Conservation (phyloP, 2,329 filamentous ascomycete species). For the Clonostachys byssicola region DNA sequence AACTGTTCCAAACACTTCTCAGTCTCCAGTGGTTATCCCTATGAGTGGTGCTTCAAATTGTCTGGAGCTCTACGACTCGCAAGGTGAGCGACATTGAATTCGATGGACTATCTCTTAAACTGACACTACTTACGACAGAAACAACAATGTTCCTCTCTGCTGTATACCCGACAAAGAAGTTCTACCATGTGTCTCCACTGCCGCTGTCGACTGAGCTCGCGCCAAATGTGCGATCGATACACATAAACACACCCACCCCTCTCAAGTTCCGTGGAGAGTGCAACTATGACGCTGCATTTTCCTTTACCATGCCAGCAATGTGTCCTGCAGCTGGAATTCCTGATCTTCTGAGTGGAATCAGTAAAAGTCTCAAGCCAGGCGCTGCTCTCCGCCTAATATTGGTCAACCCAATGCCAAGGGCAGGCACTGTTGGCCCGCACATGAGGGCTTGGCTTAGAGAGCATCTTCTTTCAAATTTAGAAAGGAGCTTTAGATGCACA, state of each 20-base stretch:
- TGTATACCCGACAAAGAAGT: neutral
- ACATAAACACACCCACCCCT: neutral
- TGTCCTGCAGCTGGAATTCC: neutral
- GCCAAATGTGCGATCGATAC: neutral
- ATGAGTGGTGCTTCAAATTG: too few species aligned
- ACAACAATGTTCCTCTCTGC: constrained; percentile 1
- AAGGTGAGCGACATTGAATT: too few species aligned
- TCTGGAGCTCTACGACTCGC: too few species aligned
- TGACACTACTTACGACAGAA: constrained; percentile 20
- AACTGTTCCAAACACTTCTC: too few species aligned
- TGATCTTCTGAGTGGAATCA: neutral
- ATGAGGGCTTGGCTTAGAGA: constrained; percentile 59
- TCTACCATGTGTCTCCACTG: constrained; percentile 1
- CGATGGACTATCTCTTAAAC: too few species aligned
- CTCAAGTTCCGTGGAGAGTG: constrained; percentile 12
- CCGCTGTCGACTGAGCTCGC: neutral
- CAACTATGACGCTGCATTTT: constrained; percentile 7
- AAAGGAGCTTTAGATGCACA: constrained; percentile 52
- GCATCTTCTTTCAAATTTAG: constrained; percentile 54
- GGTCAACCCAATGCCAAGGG: constrained; percentile 57
- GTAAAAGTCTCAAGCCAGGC: constrained; percentile 40
- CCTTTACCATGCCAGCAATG: neutral
- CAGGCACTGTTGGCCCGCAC: constrained; percentile 49
- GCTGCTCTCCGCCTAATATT: constrained; percentile 56
- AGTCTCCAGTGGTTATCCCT: too few species aligned